Percentiles rank a stretch among this genome's conserved stretches.
Conservation (phyloP, 768 basidiomycete species). For the Leucocoprinus leucothites region DNA sequence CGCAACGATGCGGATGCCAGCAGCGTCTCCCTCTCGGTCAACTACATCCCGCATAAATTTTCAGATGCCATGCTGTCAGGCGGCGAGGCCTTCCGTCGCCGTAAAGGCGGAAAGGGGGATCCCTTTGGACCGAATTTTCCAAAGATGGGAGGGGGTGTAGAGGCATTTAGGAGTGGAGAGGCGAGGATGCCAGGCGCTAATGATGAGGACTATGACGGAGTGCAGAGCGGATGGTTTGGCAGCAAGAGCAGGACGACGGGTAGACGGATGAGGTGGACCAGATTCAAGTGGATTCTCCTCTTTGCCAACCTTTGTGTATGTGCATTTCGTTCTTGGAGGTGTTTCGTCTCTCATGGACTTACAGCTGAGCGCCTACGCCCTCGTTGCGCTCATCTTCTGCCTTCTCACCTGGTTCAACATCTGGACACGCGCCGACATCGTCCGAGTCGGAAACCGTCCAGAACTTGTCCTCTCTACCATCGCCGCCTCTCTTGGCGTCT, state of each 20-base stretch:
- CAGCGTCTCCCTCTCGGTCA: constrained; percentile 61
- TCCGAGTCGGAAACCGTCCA: constrained; percentile 62
- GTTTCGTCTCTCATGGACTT: neutral
- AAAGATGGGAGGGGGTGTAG: constrained; percentile 67
- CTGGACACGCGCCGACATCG: constrained; percentile 61
- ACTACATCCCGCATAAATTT: constrained; percentile 79
- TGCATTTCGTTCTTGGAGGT: constrained; percentile 9
- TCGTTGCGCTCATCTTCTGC: constrained; percentile 57
- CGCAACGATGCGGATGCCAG: constrained; percentile 37
- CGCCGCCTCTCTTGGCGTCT: constrained; percentile 54
- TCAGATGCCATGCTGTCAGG: constrained; percentile 39
- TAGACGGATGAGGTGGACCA: constrained; percentile 64
- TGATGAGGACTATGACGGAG: constrained; percentile 9
- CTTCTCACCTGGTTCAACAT: constrained; percentile 80
- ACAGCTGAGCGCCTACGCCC: constrained; percentile 53
- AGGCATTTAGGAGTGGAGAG: constrained; percentile 56
- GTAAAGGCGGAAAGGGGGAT: constrained; percentile 31
- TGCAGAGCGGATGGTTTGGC: constrained; percentile 6
- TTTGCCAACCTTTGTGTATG: constrained; percentile 52
- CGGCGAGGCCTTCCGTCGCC: constrained; percentile 29
- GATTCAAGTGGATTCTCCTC: constrained; percentile 82
- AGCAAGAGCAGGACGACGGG: constrained; percentile 24
- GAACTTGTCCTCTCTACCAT: constrained; percentile 72
- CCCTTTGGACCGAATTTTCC: constrained; percentile 36
- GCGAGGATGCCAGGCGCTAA: constrained; percentile 36